phyloP scores from a whole-genome alignment of 805 yeast species.

The Pichia eremophila region DNA sequence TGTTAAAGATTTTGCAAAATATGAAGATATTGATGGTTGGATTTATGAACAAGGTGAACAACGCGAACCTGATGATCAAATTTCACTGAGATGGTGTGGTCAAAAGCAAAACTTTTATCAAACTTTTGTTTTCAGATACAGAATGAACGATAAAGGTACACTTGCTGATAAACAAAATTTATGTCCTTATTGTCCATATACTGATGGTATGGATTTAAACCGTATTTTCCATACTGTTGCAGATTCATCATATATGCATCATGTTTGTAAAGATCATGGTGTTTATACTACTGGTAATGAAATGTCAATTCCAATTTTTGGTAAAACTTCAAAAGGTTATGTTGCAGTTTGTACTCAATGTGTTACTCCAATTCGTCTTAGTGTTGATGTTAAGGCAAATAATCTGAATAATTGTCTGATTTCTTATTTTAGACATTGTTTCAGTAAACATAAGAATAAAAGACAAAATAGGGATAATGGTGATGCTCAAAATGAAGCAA shows the following conservation, averaged over 20 bases:
- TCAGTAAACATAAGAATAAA: background rate
- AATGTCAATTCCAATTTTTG: constrained; percentile 20
- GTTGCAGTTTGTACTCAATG: constrained; percentile 3
- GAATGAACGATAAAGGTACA: background rate
- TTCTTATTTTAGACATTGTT: background rate
- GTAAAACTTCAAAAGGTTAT: background rate
- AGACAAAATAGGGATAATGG: background rate
- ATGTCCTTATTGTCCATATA: constrained; percentile 24
- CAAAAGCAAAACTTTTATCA: background rate
- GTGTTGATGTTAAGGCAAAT: background rate
- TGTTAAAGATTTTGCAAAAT: background rate
- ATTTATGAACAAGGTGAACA: background rate
- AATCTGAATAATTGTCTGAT: background rate
- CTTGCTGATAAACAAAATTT: constrained; percentile 2
- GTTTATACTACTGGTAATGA: constrained; percentile 24
- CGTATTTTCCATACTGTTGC: constrained; percentile 17
- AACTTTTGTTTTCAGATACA: background rate
- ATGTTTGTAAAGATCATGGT: constrained; percentile 27
- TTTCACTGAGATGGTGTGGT: background rate
- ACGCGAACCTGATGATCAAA: background rate
- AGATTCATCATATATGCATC: constrained; percentile 14
- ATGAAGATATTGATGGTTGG: background rate
- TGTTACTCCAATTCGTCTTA: background rate
- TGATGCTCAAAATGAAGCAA: no score
- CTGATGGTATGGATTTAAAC: constrained; percentile 1